These are phyloP conservation scores for Fusarium sp. DNA, from an alignment of 2,329 filamentous ascomycete species.

Conservation along the genomic window DNA sequence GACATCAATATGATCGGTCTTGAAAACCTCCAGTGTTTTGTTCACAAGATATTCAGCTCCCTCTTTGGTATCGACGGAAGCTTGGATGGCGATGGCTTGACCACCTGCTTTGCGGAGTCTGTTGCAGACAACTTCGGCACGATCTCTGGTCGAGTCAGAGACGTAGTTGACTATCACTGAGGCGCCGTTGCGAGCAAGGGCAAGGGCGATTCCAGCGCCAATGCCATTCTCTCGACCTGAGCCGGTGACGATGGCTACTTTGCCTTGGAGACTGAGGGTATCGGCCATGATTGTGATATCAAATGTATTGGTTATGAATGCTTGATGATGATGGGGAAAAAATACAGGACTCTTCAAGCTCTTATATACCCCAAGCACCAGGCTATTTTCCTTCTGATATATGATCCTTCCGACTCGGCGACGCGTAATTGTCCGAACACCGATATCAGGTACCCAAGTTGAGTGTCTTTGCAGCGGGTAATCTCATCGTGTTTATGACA, in stretches of 20 bases:
- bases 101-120: conserved; percentile 50
- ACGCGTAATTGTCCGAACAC: not conserved
- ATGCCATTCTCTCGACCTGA: conserved; percentile 61
- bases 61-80: conserved; percentile 51
- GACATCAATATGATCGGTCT: conserved; percentile 57
- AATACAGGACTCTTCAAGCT: not conserved
- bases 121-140: conserved; percentile 52
- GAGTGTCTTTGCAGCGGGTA: fast-evolving
- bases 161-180: conserved; percentile 58
- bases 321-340: fast-evolving
- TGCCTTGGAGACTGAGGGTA: conserved; percentile 56
- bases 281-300: conserved; percentile 39
- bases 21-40: conserved; percentile 54
- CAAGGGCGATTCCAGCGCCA: conserved; percentile 58
- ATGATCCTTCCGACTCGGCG: not conserved
- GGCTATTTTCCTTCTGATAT: not conserved
- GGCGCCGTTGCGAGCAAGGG: conserved; percentile 59
- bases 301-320: fast-evolving
- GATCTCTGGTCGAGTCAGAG: conserved; percentile 50
- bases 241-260: conserved; percentile 61
- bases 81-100: conserved; percentile 52
- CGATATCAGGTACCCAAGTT: not conserved
- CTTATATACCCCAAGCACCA: not conserved
- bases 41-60: conserved; percentile 52
- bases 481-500: not conserved